These are phyloP conservation scores for Blastocystis hominis DNA, from an alignment of 352 stramenopile genomes.

Conservation along the genomic window DNA sequence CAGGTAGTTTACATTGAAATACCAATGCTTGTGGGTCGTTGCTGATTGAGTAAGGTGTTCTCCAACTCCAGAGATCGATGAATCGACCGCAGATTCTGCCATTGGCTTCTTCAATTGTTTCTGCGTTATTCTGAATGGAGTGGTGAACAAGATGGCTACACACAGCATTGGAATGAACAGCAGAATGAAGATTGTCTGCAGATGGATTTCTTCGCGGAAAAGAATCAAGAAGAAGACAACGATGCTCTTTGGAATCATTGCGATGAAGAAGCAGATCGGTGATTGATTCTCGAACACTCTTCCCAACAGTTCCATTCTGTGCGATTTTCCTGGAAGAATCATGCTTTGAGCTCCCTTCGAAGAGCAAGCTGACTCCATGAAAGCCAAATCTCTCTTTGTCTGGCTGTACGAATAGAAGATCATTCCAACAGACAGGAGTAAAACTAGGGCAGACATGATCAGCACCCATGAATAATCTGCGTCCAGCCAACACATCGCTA, in stretches of 20 bases:
- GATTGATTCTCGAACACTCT: background rate
- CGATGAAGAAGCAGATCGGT: background rate
- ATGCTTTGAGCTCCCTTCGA: too few species aligned
- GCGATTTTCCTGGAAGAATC: background rate
- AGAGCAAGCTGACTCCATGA: too few species aligned
- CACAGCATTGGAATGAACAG: background rate
- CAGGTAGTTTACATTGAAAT: background rate
- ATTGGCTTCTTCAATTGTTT: background rate
- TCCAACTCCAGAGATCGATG: background rate
- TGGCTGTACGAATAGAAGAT: background rate
- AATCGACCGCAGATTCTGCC: background rate
- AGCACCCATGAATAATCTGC: background rate
- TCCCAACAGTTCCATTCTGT: background rate
- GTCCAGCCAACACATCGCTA: background rate
- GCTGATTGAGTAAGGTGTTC: background rate
- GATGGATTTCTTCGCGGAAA: background rate
- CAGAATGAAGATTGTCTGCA: background rate
- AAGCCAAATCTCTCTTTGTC: too few species aligned
- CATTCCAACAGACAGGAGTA: background rate
- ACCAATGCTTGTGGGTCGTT: background rate
- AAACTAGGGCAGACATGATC: background rate
- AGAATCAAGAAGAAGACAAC: background rate
- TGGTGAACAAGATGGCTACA: background rate
- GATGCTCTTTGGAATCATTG: background rate
- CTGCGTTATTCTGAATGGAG: background rate